A percentile compares a stretch with the other conserved stretches of the same genome.
Conservation (phyloP, 495 filamentous ascomycete genomes). For the Daldinia decipiens region DNA sequence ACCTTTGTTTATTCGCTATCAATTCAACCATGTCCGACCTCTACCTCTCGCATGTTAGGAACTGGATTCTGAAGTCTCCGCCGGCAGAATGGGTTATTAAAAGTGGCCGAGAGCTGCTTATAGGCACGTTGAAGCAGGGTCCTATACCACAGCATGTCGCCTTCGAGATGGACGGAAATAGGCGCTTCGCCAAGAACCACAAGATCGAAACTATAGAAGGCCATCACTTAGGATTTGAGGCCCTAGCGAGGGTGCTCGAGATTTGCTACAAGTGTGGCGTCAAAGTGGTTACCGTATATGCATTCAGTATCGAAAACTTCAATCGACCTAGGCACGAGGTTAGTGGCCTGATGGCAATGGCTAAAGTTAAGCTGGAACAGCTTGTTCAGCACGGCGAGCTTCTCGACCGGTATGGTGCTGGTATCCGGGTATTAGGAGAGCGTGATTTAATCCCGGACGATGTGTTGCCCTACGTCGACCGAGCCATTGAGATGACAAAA, state of each 20-base stretch:
- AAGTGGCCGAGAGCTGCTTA: constrained; percentile 78
- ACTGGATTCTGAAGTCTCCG: constrained; percentile 89
- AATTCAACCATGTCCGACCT: constrained; percentile 57
- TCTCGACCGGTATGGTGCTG: constrained; percentile 90
- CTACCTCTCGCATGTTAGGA: constrained; percentile 77
- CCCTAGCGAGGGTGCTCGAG: constrained; percentile 91
- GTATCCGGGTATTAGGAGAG: constrained; percentile 84
- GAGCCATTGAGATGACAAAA: constrained; percentile 82
- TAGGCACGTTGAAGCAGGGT: constrained; percentile 87
- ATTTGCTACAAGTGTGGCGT: constrained; percentile 97
- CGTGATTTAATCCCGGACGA: constrained; percentile 82
- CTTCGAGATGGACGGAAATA: constrained; percentile 98
- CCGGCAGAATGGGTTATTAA: constrained; percentile 84
- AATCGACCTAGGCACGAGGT: constrained; percentile 98
- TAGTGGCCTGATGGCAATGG: constrained; percentile 97
- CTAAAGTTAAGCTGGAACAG: constrained; percentile 90
- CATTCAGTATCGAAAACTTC: constrained; percentile 99
- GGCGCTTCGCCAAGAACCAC: constrained; percentile 86
- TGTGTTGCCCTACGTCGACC: constrained; percentile 86
- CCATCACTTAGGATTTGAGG: constrained; percentile 96
- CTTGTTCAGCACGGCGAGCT: constrained; percentile 92
- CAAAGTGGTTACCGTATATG: constrained; percentile 95
- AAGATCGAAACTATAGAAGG: constrained; percentile 97
- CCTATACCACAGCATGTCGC: constrained; percentile 94
- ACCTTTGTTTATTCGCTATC: constrained; percentile 58